These are phyloP conservation scores for Mycena rebaudengoi DNA, from an alignment of 768 basidiomycete species.

Conservation along the genomic window DNA sequence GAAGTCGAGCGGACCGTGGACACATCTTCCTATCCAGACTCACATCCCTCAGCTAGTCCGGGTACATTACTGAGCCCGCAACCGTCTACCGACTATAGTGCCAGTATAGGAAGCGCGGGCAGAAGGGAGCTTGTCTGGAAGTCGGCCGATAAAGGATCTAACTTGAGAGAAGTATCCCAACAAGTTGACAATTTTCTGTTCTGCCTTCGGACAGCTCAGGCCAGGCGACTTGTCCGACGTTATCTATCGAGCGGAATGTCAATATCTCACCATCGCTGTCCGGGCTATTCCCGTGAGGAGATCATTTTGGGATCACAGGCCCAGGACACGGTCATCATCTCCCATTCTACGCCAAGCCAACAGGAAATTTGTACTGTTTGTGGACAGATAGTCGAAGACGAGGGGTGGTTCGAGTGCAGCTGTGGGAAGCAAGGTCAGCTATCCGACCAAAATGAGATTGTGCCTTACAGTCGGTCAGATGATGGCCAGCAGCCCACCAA, in stretches of 20 bases:
- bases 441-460: not conserved
- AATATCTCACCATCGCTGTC: not conserved
- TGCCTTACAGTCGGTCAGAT: not conserved
- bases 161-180: not conserved
- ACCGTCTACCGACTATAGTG: not conserved
- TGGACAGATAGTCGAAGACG: not conserved
- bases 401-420: not conserved
- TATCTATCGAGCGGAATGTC: not conserved
- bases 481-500: not conserved
- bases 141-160: not conserved
- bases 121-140: not conserved
- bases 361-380: not conserved
- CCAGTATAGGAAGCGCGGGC: not conserved
- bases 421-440: not conserved
- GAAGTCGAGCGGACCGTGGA: not conserved
- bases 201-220: not conserved
- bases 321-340: not conserved
- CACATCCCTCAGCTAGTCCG: not conserved
- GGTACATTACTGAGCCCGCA: no score
- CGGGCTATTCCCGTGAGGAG: not conserved
- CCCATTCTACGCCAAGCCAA: not conserved
- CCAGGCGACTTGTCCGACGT: not conserved
- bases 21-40: not conserved
- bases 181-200: not conserved
- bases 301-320: not conserved